Base-by-base conservation (phyloP, 805 yeast genomes). In the Lipomyces anomalus region DNA sequence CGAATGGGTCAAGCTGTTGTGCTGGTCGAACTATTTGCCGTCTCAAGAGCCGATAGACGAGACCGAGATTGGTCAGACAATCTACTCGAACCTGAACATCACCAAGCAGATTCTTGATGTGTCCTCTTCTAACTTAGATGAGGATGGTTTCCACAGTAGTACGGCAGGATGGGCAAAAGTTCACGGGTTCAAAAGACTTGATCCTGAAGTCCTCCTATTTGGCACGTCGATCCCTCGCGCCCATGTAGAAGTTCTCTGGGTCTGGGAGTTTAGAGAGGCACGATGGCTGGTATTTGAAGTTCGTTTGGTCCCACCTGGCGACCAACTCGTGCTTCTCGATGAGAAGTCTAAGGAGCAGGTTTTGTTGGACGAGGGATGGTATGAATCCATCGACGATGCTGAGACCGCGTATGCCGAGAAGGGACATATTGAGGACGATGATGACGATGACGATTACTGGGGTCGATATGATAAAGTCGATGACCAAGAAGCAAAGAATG, bases 401-500 rank as follows among this genome's bases (percentile, higher is more conserved):
- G 30, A 26, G 30, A 13, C 9, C 30, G 30, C 30, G 30, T 26
- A 9, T 13, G 30, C 13, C 11, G 30, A 9, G 11, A 22, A 17
- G 9, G 51, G 13, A 33, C 38, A 44, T 29, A 49, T 35, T 18
- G 35, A 28, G 3, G 50, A 44, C 13, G 39, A 22, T 26, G 49
- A 47, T 16, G 44, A 32, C 5, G 58, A 53, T 6, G 57, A 50
- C 23, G 46, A 38, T 17, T 51, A 54, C 38, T 54, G 56, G 44
- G 49, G 36, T 3, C 38, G 40, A 11, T 51, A 55, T 35, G 52
- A 40, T n/a, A 24, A 28, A 16, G 48, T 53, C 46, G 36, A 51
- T 36, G 32, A 55, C 48, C 36, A 61, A 22, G 35, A 4, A 52
- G 40, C n/a, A n/a, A n/a, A n/a, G n/a, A n/a, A n/a, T n/a, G n/a